Evolutionary conservation across 371 early-diverging fungal genomes (phyloP), one percentile per base, ranked within the genome.

Genomic region (Lichtheimia ramosa): DNA sequence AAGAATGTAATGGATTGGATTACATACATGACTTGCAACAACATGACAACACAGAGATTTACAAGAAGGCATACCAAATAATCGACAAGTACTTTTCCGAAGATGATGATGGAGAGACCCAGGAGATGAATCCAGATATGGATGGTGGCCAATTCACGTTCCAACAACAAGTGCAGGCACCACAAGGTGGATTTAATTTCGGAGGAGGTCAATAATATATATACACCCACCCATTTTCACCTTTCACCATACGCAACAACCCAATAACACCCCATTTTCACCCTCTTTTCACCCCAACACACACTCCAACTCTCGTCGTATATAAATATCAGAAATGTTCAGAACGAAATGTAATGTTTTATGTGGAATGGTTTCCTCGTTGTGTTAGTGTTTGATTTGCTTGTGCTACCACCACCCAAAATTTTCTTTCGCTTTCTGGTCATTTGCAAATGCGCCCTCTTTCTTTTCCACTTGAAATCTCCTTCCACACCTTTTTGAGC

Each of bases 11-110:
- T 54, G 98, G 97, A 34, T 89, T 96, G 82, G 96, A 96, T 56
- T 87, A 87, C 72, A 92, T 99, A 61, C 90, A 93, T 75, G 79
- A 87, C 50, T 83, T 99, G 49, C 98, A 97, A 77, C 74, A 82
- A 53, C 96, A 96, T 80, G 93, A 92, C 58, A 95, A 95, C 70
- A 70, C 74, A 21, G 96, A 96, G 16, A 94, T 99, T 62, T 97
- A 98, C 87, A 89, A 89, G 75, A 97, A 97, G 83, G 91, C 96
- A 8, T 96, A 94, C 74, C 68, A 75, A 60, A 91, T 98, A 68
- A 94, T 99, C 58, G 96, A 96, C 71, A 92, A 88, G 71, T 98
- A 96, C 85, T 98, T 96, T 74, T 80, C 73, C 40, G 94, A 94
- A 49, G 81, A 75, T 18, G 95, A 94, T 3, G 95, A 91, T 1